Evolutionary conservation across 768 basidiomycete genomes (phyloP).

Genomic region (Kwoniella shandongensis): DNA sequence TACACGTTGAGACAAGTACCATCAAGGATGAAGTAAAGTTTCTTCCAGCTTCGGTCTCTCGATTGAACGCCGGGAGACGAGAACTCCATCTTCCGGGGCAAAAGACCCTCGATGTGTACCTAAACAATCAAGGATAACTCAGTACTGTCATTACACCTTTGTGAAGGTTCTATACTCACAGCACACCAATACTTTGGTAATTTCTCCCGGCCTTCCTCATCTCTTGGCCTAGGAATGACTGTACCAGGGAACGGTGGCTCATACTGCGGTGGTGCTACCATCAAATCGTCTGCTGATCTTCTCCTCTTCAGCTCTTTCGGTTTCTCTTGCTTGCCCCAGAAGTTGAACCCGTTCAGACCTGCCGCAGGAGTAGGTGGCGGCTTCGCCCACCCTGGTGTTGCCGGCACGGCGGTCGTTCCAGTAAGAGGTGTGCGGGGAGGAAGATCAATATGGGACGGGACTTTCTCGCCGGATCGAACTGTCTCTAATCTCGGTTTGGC

Average conservation of each 20-base stretch:
- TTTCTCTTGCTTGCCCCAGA: constrained; percentile 27
- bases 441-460: constrained; percentile 33
- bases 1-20: constrained; percentile 80
- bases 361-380: constrained; percentile 48
- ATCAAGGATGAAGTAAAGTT: constrained; percentile 82
- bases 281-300: constrained; percentile 54
- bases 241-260: constrained; percentile 51
- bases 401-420: constrained; percentile 10
- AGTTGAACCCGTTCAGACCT: constrained; percentile 28
- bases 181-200: constrained; percentile 80
- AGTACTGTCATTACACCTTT: background rate
- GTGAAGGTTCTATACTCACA: constrained; percentile 37
- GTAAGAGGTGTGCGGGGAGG: constrained; percentile 15
- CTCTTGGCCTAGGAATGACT: constrained; percentile 53
- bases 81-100: constrained; percentile 95
- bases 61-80: constrained; percentile 77
- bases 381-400: constrained; percentile 36
- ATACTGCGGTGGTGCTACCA: constrained; percentile 53
- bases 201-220: constrained; percentile 76
- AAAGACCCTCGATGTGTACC: constrained; percentile 72
- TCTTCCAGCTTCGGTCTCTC: constrained; percentile 86
- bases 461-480: constrained; percentile 32
- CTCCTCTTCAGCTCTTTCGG: constrained; percentile 45
- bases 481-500: constrained; percentile 23
- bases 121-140: constrained; percentile 11